Conservation (phyloP, 2,329 filamentous ascomycete species). For the Pezicula neosporulosa region DNA sequence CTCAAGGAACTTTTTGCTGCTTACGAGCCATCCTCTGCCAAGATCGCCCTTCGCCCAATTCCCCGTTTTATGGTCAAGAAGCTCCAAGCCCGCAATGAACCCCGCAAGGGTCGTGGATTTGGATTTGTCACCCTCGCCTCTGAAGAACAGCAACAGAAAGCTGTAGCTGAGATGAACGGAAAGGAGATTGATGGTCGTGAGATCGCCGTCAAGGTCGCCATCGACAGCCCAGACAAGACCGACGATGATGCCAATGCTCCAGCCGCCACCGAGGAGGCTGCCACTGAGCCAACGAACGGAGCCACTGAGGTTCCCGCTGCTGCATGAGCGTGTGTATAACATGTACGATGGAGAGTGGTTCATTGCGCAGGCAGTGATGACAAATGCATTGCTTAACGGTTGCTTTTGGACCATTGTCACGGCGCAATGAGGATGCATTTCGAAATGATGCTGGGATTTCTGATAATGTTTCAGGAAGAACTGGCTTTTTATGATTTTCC, state of each 20-base stretch:
- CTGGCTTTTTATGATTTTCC: slow-evolving; percentile 27
- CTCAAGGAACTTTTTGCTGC: slow-evolving; percentile 95
- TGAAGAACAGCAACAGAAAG: slow-evolving; percentile 96
- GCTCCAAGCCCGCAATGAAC: slow-evolving; percentile 95
- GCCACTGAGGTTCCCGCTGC: slow-evolving; percentile 36
- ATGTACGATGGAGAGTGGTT: slow-evolving; percentile 22
- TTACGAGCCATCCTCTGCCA: slow-evolving; percentile 90
- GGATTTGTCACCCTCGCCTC: slow-evolving; percentile 95
- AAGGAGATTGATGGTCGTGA: slow-evolving; percentile 98
- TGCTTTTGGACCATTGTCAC: slow-evolving; percentile 23
- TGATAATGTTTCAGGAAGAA: slow-evolving; percentile 15
- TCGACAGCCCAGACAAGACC: slow-evolving; percentile 97
- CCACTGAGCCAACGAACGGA: slow-evolving; percentile 57
- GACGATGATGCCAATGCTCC: slow-evolving; percentile 74
- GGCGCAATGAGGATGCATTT: slow-evolving; percentile 16
- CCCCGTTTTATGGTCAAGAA: slow-evolving; percentile 99
- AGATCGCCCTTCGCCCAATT: slow-evolving; percentile 97
- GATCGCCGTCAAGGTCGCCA: slow-evolving; percentile 99
- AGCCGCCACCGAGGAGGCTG: slow-evolving; percentile 32
- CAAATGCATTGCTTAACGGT: slow-evolving; percentile 22
- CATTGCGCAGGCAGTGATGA: slow-evolving; percentile 17
- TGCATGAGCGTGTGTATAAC: slow-evolving; percentile 31
- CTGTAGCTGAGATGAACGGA: slow-evolving; percentile 96
- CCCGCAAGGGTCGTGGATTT: slow-evolving; percentile 98
- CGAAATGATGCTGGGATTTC: slow-evolving; percentile 13